Base-by-base conservation (phyloP, 768 basidiomycete species). In the Coprinopsis cinerea region DNA sequence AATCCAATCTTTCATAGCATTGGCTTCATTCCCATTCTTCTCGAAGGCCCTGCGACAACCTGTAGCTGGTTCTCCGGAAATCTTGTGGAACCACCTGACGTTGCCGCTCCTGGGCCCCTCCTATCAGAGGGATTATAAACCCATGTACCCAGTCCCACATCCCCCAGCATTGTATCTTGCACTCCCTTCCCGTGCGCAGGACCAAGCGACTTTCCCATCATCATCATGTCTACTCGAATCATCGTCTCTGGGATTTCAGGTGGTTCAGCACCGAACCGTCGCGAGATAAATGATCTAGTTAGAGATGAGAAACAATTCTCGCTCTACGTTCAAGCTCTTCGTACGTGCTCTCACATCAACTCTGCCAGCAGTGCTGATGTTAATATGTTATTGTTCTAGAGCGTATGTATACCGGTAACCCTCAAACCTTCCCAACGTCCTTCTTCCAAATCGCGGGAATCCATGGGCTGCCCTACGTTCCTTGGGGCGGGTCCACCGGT, bases 381-480 rank as follows among this genome's bases (percentile, higher is more conserved):
- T 45, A 44, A 41, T 24, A 10, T 35, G 14, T 23, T 14, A 7
- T 20, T 24, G n/a, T 24, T 40, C 25, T 32, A 73, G 68, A 59
- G 50, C 39, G 49, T 14, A 69, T 73, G 57, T 64, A 61, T 37
- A 43, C 49, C 39, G 51, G 61, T 25, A 26, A 60, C 11, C 70
- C 75, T 54, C 45, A 27, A 32, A 52, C 68, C 4, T 44, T 65
- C 1, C 55, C 7, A 32, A 15, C 45, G 25, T 76, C 77, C 14
- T 74, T 67, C 59, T 76, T 73, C 60, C 63, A 67, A 39, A 65
- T 81, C 34, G 69, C 64, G 2, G 76, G 75, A 15, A 78, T 81
- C 49, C 79, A 81, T 52, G 79, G 78, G 4, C 57, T 72, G 20
- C 79, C 79, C 0, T 72, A 66, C 49, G 59, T 61, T 7, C 54